phyloP scores from a whole-genome alignment of 1,139 yeast species.

The Scheffersomyces illinoinensis region DNA sequence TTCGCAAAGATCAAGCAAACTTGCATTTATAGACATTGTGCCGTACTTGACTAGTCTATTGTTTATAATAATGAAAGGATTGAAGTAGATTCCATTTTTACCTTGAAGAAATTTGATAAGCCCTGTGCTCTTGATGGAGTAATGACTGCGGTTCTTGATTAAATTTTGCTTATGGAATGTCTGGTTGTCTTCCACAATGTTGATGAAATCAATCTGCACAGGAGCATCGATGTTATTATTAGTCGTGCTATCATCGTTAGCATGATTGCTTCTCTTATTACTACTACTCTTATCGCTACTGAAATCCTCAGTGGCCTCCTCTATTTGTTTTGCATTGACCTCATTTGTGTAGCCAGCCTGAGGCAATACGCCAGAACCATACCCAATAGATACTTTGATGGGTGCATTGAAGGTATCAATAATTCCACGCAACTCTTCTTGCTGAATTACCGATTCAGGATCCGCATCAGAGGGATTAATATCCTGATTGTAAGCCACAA shows the following conservation, averaged over 20 bases:
- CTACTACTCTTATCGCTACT: background rate
- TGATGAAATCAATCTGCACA: conserved; percentile 86
- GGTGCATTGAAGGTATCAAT: conserved; percentile 66
- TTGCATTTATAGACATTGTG: conserved; percentile 61
- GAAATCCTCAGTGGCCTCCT: background rate
- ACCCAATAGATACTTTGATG: conserved; percentile 78
- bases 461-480: conserved; percentile 44
- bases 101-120: conserved; percentile 66
- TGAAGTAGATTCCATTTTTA: conserved; percentile 83
- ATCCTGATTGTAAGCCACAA: conserved; percentile 50
- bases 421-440: conserved; percentile 47
- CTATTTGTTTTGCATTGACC: conserved; percentile 9
- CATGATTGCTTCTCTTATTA: too few relatives aligned
- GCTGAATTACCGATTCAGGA: conserved; percentile 4
- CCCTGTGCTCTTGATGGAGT: conserved; percentile 44
- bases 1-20: conserved; percentile 67
- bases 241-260: background rate
- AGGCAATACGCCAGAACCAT: conserved; percentile 91
- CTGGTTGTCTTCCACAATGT: conserved; percentile 71
- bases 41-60: conserved; percentile 77
- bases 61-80: conserved; percentile 76
- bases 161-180: conserved; percentile 78
- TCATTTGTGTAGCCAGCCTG: conserved; percentile 58
- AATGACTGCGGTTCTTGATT: conserved; percentile 67
- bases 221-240: background rate